Evolutionary conservation across 2,329 filamentous ascomycete species (phyloP).

Genomic region (Paecilomyces dactylethromorphus): DNA sequence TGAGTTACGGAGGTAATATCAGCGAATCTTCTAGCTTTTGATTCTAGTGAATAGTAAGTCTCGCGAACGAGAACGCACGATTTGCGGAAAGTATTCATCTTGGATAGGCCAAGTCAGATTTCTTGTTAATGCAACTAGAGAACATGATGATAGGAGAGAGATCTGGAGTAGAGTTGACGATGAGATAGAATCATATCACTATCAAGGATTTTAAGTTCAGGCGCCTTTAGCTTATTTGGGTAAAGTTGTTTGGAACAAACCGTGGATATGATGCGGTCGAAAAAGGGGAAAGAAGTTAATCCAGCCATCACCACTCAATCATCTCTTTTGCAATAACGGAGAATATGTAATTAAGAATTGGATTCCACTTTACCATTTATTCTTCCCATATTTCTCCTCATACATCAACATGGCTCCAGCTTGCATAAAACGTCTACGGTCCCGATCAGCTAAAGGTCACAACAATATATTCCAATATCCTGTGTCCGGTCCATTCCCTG

Average conservation of each 20-base stretch:
- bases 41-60: neutral
- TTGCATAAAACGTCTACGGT: neutral
- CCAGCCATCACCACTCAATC: neutral
- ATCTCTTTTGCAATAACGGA: neutral
- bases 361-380: neutral
- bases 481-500: no score
- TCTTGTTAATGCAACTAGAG: neutral
- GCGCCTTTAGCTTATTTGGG: neutral
- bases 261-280: neutral
- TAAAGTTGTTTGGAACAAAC: neutral
- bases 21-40: neutral
- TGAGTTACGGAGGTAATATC: neutral
- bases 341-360: neutral
- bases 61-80: neutral
- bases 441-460: neutral
- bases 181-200: neutral
- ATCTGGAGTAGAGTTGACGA: neutral
- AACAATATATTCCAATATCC: neutral
- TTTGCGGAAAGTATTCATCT: neutral
- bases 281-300: neutral
- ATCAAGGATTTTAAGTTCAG: no score
- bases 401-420: neutral
- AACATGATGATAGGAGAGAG: neutral
- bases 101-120: neutral
- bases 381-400: neutral